phyloP scores from a whole-genome alignment of 108 stramenopile genomes.

The Schizochytrium sp. region DNA sequence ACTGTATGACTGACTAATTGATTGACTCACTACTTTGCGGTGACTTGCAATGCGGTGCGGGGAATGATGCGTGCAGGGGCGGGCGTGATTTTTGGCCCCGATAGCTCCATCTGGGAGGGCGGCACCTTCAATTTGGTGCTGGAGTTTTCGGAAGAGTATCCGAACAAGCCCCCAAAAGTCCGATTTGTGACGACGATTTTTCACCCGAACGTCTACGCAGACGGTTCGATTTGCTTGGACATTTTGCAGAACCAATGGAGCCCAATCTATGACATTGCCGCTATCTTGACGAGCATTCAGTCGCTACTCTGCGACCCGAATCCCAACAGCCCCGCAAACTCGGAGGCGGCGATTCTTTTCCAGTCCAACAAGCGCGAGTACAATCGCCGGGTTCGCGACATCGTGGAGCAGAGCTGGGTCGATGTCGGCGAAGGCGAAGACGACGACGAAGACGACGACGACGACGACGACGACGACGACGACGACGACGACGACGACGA shows the following conservation, averaged over 20 bases:
- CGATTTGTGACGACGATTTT: constrained; percentile 97
- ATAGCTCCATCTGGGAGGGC: constrained; percentile 98
- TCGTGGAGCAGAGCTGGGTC: constrained; percentile 95
- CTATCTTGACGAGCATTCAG: constrained; percentile 97
- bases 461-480: background rate
- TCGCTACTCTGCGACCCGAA: constrained; percentile 97
- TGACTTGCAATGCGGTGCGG: background rate
- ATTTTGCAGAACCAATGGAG: constrained; percentile 99
- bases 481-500: constrained; percentile 15
- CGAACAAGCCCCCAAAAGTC: constrained; percentile 94
- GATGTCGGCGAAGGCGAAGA: background rate
- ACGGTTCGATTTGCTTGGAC: constrained; percentile 79
- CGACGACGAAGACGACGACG: constrained; percentile 11
- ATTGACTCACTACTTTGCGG: constrained; percentile 12
- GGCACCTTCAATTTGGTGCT: constrained; percentile 86
- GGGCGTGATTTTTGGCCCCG: constrained; percentile 97
- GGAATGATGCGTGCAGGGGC: constrained; percentile 31
- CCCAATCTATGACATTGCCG: constrained; percentile 98
- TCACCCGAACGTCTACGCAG: constrained; percentile 99
- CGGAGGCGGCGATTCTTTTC: constrained; percentile 90
- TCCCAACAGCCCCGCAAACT: constrained; percentile 89
- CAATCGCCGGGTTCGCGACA: constrained; percentile 91
- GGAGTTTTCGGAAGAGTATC: constrained; percentile 98
- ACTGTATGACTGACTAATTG: background rate
- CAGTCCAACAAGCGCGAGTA: constrained; percentile 95